These are phyloP conservation scores for Aspergillaceae sp. DNA, from an alignment of 2,329 filamentous ascomycete genomes.

Conservation along the genomic window DNA sequence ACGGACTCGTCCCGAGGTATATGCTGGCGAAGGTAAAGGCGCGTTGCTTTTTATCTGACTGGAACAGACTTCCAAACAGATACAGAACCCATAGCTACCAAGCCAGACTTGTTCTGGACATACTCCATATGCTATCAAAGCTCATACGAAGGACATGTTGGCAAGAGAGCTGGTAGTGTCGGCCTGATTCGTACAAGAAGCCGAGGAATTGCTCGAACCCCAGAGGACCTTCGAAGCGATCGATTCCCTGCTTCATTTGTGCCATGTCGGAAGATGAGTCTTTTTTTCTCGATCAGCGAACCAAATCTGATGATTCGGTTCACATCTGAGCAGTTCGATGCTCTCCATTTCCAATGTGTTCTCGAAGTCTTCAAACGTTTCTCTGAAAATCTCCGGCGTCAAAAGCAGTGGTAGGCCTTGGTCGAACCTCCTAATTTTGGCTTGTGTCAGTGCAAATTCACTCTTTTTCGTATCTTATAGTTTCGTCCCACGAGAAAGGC, in stretches of 20 bases:
- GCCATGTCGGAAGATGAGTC: constrained; percentile 58
- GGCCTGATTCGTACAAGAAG: constrained; percentile 59
- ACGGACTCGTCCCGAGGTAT: constrained; percentile 77
- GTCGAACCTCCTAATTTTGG: constrained; percentile 48
- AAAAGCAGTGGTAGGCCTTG: constrained; percentile 67
- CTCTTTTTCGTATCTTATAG: too few relatives aligned
- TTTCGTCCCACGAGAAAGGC: too few relatives aligned
- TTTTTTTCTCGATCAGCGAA: constrained; percentile 58
- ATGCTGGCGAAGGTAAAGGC: constrained; percentile 73
- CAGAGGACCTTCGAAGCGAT: constrained; percentile 62
- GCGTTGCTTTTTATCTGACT: constrained; percentile 57
- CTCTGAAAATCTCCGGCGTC: constrained; percentile 44
- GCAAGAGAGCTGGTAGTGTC: constrained; percentile 61
- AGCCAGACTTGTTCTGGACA: constrained; percentile 46
- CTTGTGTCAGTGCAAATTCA: background rate
- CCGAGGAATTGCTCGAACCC: constrained; percentile 61
- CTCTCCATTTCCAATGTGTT: constrained; percentile 58
- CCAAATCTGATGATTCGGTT: constrained; percentile 67
- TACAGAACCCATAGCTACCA: constrained; percentile 57
- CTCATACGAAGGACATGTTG: constrained; percentile 59
- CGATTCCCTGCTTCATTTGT: constrained; percentile 63
- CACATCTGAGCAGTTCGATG: constrained; percentile 61
- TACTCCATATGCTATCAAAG: constrained; percentile 52
- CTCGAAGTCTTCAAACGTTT: constrained; percentile 45
- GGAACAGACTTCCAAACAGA: constrained; percentile 65